Evolutionary conservation across 768 basidiomycete genomes (phyloP).

Genomic region (Pleurotus citrinopileatus): DNA sequence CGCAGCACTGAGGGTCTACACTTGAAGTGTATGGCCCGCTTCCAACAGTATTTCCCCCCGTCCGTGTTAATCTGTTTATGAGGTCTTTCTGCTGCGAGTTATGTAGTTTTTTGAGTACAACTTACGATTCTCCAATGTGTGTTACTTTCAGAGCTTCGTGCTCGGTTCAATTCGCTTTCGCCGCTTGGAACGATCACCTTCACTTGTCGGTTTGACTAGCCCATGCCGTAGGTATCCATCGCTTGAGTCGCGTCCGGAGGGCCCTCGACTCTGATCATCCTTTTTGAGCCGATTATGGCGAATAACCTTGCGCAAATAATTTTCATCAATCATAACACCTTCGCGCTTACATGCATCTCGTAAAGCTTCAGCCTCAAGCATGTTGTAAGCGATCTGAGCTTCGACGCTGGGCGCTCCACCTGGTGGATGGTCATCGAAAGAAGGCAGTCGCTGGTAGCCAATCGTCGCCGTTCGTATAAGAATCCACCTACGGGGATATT

Average conservation of each 20-base stretch:
- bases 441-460: constrained; percentile 41
- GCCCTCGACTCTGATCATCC: neutral
- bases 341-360: constrained; percentile 37
- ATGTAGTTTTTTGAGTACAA: too few species aligned
- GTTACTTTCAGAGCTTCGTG: too few species aligned
- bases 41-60: neutral
- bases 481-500: constrained; percentile 33
- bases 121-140: too few species aligned
- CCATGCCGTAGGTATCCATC: constrained; percentile 2
- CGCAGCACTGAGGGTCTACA: constrained; percentile 42
- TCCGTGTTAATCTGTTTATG: too few species aligned
- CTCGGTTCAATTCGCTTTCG: neutral
- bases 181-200: neutral
- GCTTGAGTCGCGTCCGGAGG: neutral
- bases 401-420: constrained; percentile 28
- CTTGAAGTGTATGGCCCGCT: constrained; percentile 11
- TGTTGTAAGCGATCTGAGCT: constrained; percentile 41
- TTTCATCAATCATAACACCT: constrained; percentile 30
- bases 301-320: neutral
- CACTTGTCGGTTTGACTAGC: neutral
- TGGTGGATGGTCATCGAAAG: constrained; percentile 39
- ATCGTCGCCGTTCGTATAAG: constrained; percentile 42
- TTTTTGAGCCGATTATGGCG: neutral
- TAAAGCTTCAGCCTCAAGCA: constrained; percentile 34
- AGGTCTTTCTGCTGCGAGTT: too few species aligned